Evolutionary conservation across 345 rosid species (phyloP).

Genomic region (Populus euphratica): DNA sequence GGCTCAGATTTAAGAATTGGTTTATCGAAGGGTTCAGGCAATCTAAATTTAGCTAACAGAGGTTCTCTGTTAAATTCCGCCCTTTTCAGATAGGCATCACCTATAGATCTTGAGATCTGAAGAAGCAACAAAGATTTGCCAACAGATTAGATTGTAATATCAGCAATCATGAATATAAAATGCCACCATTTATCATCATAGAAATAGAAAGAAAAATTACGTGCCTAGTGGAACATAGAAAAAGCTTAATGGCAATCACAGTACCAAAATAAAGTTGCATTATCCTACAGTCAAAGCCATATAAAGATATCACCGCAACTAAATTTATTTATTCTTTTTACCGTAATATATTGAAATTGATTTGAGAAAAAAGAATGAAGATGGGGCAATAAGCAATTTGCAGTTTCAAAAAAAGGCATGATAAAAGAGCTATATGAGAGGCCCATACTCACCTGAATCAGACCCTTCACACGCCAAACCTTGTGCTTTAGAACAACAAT

Average conservation of each 20-base stretch:
- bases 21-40: constrained; percentile 61
- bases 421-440: not conserved
- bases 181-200: not conserved
- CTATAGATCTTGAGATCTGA: constrained; percentile 89
- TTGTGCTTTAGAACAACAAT: constrained; percentile 87
- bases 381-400: not conserved
- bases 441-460: constrained; percentile 63
- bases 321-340: too few species aligned
- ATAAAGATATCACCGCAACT: too few species aligned
- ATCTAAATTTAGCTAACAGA: constrained; percentile 71
- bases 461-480: constrained; percentile 98
- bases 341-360: not conserved
- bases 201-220: not conserved
- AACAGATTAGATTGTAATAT: not conserved
- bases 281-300: too few species aligned
- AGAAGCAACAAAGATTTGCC: constrained; percentile 12
- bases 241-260: not conserved
- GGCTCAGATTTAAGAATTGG: constrained; percentile 95
- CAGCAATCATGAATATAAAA: not conserved
- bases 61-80: constrained; percentile 85
- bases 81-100: constrained; percentile 91
- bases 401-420: not conserved
- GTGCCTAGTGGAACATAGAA: not conserved
- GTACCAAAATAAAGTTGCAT: too few species aligned
- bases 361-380: not conserved